Percentiles rank a stretch among this genome's conserved stretches.
These are phyloP conservation scores for Chenopodium formosanum DNA, from an alignment of 148 eudicot genomes.

Conservation along the genomic window DNA sequence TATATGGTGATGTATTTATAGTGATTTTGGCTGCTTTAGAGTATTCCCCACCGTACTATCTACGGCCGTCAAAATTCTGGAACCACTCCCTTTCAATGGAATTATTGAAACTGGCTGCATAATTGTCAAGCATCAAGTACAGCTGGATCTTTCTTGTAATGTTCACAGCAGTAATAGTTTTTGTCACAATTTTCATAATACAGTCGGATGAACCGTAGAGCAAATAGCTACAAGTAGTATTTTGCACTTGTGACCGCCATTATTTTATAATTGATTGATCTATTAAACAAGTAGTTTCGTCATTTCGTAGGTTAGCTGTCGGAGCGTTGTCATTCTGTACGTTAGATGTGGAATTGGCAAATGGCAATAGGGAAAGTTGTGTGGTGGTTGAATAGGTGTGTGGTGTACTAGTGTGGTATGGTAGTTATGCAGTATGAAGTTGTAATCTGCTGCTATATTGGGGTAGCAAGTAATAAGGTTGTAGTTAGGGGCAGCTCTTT, in stretches of 20 bases:
- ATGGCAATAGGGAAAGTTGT: not conserved
- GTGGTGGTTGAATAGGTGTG: not conserved
- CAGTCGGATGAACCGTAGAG: not conserved
- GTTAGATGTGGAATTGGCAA: not conserved
- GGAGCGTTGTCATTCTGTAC: not conserved
- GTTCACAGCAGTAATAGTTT: constrained; percentile 3
- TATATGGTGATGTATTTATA: constrained; percentile 4
- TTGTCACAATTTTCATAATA: not conserved
- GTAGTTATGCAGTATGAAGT: too few species aligned
- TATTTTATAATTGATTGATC: too few species aligned
- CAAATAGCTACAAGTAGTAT: not conserved
- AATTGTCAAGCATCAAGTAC: constrained; percentile 22
- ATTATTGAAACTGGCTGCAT: constrained; percentile 11
- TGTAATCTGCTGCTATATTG: too few species aligned
- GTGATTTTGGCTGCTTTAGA: constrained; percentile 22
- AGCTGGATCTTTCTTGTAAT: constrained; percentile 24
- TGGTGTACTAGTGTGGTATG: too few species aligned
- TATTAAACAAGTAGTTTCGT: too few species aligned
- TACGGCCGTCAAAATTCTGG: constrained; percentile 16
- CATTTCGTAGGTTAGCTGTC: not conserved
- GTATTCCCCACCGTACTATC: constrained; percentile 21
- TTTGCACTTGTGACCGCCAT: too few species aligned
- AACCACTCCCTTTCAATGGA: constrained; percentile 11
- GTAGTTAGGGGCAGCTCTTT: too few species aligned
- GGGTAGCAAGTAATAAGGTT: too few species aligned